A percentile compares a stretch with the other conserved stretches of the same genome.
Evolutionary conservation across 2,329 filamentous ascomycete species (phyloP).

Genomic region (Aurifilum marmelostoma): DNA sequence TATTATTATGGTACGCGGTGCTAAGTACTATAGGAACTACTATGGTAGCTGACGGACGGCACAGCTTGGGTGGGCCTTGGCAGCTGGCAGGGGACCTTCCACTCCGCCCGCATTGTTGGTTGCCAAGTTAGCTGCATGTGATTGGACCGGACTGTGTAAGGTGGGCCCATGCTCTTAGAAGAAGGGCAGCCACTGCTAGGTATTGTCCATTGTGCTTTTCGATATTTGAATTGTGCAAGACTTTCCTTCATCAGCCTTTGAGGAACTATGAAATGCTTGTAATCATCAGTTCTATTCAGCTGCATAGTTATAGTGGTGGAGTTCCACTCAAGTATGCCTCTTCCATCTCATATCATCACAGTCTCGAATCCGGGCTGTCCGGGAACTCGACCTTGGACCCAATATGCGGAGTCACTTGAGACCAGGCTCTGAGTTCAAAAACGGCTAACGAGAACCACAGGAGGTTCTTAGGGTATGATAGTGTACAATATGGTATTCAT

Average conservation of each 20-base stretch:
- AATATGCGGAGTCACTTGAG: not conserved
- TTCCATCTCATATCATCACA: not conserved
- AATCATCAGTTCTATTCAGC: too few relatives aligned
- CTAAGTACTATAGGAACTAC: too few relatives aligned
- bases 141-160: not conserved
- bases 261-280: not conserved
- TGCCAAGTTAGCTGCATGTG: not conserved
- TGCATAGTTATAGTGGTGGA: not conserved
- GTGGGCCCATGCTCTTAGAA: not conserved
- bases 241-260: not conserved
- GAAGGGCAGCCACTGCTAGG: not conserved
- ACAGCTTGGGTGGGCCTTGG: constrained; percentile 17
- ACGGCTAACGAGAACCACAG: not conserved
- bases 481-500: not conserved
- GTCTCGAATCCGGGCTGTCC: not conserved
- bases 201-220: not conserved
- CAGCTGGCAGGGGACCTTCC: constrained; percentile 18
- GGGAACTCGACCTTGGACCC: too few relatives aligned
- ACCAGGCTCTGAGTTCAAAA: not conserved
- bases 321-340: not conserved
- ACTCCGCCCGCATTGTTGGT: not conserved
- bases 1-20: not conserved
- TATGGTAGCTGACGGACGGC: not conserved
- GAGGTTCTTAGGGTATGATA: constrained; percentile 7
- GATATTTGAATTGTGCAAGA: not conserved